Evolutionary conservation across 164 flowering plant genomes (phyloP).

Genomic region (Stephania yunnanensis): DNA sequence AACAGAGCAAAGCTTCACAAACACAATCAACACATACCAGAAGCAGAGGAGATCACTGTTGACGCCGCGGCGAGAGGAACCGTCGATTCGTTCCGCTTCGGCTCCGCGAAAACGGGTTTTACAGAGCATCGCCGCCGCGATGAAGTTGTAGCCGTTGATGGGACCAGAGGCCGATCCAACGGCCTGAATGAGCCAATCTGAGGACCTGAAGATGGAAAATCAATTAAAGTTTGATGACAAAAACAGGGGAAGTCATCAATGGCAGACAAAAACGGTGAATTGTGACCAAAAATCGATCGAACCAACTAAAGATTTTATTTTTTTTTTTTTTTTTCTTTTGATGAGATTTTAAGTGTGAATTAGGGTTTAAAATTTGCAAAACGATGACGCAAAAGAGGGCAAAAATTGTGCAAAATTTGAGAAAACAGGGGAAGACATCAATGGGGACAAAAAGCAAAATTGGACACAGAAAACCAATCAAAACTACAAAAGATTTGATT

Average conservation of each 20-base stretch:
- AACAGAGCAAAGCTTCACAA: neutral
- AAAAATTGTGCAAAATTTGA: too few species aligned
- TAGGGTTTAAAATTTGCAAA: neutral
- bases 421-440: too few species aligned
- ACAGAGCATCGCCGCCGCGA: conserved; percentile 35
- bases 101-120: conserved; percentile 46
- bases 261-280: too few species aligned
- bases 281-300: too few species aligned
- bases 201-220: conserved; percentile 25
- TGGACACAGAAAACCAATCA: too few species aligned
- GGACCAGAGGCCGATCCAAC: conserved; percentile 26
- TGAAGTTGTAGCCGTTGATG: conserved; percentile 17
- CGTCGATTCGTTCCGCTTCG: conserved; percentile 45
- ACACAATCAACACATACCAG: conserved; percentile 34
- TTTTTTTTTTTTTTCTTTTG: too few species aligned
- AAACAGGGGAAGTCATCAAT: neutral
- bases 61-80: conserved; percentile 51
- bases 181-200: conserved; percentile 33
- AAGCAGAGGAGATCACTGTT: conserved; percentile 36
- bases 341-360: too few species aligned
- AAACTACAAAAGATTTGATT: too few species aligned
- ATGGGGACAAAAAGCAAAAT: too few species aligned
- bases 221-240: neutral
- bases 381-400: neutral
- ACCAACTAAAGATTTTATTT: too few species aligned